Percentiles rank a stretch among this genome's conserved stretches.
These are phyloP conservation scores for Lophiostoma macrostomum DNA, from an alignment of 495 filamentous ascomycete species.

Conservation along the genomic window DNA sequence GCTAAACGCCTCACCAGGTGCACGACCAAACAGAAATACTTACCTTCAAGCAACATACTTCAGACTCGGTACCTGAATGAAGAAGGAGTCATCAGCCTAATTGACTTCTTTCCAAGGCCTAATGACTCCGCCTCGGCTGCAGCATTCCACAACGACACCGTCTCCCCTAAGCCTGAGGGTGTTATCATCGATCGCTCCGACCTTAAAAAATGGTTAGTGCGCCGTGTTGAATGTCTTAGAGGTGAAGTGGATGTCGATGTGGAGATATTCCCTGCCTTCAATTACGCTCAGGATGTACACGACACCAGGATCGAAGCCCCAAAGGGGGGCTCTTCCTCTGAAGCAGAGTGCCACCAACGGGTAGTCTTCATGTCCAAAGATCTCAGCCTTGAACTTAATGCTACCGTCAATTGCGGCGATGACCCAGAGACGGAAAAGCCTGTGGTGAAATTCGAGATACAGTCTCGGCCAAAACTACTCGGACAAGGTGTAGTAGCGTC, in stretches of 20 bases:
- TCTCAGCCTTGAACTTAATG: constrained; percentile 60
- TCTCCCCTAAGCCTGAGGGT: too few relatives aligned
- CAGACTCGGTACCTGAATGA: constrained; percentile 70
- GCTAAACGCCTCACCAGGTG: too few relatives aligned
- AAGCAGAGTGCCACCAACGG: constrained; percentile 50
- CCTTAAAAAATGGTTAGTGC: constrained; percentile 55
- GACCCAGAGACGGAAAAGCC: constrained; percentile 54
- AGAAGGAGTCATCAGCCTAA: constrained; percentile 64
- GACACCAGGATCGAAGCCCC: constrained; percentile 48
- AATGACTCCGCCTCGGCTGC: constrained; percentile 48
- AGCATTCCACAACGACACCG: too few relatives aligned
- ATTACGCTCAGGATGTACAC: constrained; percentile 59
- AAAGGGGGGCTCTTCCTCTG: constrained; percentile 22
- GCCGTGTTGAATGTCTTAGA: constrained; percentile 66
- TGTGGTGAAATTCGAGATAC: constrained; percentile 9
- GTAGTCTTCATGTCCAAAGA: constrained; percentile 58
- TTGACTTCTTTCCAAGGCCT: constrained; percentile 69
- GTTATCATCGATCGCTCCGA: too few relatives aligned
- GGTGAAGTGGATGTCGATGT: constrained; percentile 60
- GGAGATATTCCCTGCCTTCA: constrained; percentile 59
- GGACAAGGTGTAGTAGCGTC: constrained; percentile 59
- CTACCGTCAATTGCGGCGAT: constrained; percentile 58
- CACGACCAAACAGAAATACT: constrained; percentile 68
- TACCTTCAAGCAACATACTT: constrained; percentile 67
- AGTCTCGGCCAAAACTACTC: constrained; percentile 22